These are phyloP conservation scores for Benincasa hispida DNA, from an alignment of 306 rosid genomes.

Conservation along the genomic window DNA sequence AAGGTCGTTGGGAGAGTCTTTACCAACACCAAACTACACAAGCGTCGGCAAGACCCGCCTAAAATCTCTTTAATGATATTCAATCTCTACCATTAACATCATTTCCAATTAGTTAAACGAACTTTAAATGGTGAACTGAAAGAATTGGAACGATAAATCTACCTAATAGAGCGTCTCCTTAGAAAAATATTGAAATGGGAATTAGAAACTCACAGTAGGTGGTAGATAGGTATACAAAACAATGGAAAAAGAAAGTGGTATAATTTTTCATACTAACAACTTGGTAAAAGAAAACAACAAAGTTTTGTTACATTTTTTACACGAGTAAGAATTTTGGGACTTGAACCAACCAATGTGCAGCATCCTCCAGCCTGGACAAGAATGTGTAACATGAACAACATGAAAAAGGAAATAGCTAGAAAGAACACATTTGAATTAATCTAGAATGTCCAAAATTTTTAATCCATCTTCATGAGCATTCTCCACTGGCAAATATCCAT, in stretches of 20 bases:
- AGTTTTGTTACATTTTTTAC: conserved; percentile 32
- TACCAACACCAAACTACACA: too few relatives aligned
- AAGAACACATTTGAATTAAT: background rate
- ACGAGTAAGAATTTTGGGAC: conserved; percentile 77
- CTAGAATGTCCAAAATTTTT: conserved; percentile 28
- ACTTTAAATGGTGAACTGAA: background rate
- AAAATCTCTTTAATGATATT: too few relatives aligned
- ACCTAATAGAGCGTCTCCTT: background rate
- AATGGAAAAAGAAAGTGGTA: background rate
- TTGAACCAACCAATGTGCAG: conserved; percentile 72
- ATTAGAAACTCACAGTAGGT: background rate
- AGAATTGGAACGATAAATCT: too few relatives aligned
- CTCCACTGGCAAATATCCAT: conserved; percentile 38
- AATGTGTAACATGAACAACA: background rate
- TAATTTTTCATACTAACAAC: background rate
- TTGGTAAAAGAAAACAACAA: background rate
- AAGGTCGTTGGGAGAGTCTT: too few relatives aligned
- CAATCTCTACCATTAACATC: too few relatives aligned
- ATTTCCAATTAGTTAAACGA: background rate
- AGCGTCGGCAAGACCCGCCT: too few relatives aligned
- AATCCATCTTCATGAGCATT: conserved; percentile 47
- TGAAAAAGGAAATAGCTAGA: background rate
- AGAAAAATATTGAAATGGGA: background rate
- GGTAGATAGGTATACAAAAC: background rate
- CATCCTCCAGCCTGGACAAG: conserved; percentile 75